These are phyloP conservation scores for Debaryomyces coudertii DNA, from an alignment of 1,139 yeast species.

Conservation along the genomic window DNA sequence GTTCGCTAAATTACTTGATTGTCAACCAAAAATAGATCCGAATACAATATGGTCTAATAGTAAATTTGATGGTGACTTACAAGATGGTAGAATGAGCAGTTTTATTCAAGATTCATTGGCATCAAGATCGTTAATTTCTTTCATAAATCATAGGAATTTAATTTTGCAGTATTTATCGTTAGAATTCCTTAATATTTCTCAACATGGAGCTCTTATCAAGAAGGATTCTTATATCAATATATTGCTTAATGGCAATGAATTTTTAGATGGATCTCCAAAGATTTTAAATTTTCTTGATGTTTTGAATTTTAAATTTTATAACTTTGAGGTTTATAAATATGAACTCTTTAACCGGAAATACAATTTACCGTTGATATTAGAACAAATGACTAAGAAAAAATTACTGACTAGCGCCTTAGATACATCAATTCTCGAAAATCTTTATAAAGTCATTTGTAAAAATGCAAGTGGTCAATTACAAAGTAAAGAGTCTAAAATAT, in stretches of 20 bases:
- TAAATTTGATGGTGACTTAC: slow-evolving; percentile 46
- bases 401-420: slow-evolving; percentile 18
- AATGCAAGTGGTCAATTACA: slow-evolving; percentile 20
- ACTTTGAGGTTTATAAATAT: slow-evolving; percentile 40
- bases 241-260: slow-evolving; percentile 52
- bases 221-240: slow-evolving; percentile 56
- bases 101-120: slow-evolving; percentile 41
- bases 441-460: slow-evolving; percentile 29
- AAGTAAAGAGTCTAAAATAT: slow-evolving; percentile 24
- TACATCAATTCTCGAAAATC: slow-evolving; percentile 26
- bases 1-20: slow-evolving; percentile 53
- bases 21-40: slow-evolving; percentile 57
- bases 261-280: slow-evolving; percentile 59
- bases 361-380: slow-evolving; percentile 32
- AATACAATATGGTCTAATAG: slow-evolving; percentile 55
- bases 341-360: slow-evolving; percentile 43
- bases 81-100: slow-evolving; percentile 25
- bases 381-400: slow-evolving; percentile 25
- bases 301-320: slow-evolving; percentile 55
- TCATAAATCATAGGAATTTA: slow-evolving; percentile 63
- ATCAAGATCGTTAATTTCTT: slow-evolving; percentile 60
- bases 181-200: slow-evolving; percentile 67
- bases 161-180: slow-evolving; percentile 70
- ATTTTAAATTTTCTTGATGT: slow-evolving; percentile 71
- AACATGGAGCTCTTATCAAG: slow-evolving; percentile 54